Evolutionary conservation across 805 yeast species (phyloP), one percentile per base, ranked within the genome.

Genomic region (Maudiozyma serrabonitensis): DNA sequence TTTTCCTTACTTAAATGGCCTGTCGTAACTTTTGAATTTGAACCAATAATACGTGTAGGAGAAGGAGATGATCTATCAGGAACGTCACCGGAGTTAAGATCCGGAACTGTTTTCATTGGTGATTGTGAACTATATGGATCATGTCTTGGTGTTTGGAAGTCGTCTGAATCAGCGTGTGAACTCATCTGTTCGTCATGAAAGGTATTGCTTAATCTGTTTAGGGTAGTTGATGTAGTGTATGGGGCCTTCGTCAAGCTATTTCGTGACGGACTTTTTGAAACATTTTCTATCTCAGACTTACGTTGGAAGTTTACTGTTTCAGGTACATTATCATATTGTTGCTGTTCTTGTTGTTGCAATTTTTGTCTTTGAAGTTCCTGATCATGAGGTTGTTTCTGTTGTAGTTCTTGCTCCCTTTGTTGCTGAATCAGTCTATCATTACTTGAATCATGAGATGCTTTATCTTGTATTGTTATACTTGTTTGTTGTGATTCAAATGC

Each of bases 181-280:
- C 38, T 47, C 6, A 19, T 19, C 39, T 13, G 18, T 41, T 34
- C 39, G 15, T 46, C 50, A 25, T 41, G 9, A 47, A 51, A 52
- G 11, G 51, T 52, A 16, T 50, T 52, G 42, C 55, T 58, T 11
- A 54, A 53, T 37, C 56, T 55, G 26, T 50, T 54, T 4, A 60
- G 43, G 5, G 63, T 60, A 7, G 58, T 52, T 37, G 54, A 50
- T 16, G 51, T 55, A 7, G 61, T 47, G 48, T 62, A 62, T 3
- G 66, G 64, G 3, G 59, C 52, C 32, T 54, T 60, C 26, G 49
- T 56, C 25, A 61, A 47, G 32, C 31, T 41, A 15, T 41, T 41
- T 12, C 43, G 13, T 2, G 23, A 23, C 43, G 11, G 38, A 6
- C 15, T 46, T 31, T 39, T 40, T n/a, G 18, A n/a, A n/a, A n/a